A percentile compares a stretch with the other conserved stretches of the same genome.
These are phyloP conservation scores for Pichia rugopelliculosa DNA, from an alignment of 805 yeast species.

Conservation along the genomic window DNA sequence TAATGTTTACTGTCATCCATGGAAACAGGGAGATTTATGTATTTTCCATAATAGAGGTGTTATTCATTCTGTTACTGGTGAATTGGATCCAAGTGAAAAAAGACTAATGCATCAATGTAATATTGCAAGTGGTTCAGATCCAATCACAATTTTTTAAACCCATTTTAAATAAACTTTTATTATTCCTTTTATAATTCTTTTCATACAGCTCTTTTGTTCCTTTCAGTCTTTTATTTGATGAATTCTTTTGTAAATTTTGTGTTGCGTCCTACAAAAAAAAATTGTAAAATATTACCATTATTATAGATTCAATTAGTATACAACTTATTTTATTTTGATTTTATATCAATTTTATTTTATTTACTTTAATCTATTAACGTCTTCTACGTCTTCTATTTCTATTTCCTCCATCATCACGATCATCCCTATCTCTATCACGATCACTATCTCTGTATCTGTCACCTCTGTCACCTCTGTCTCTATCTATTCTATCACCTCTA, in stretches of 20 bases:
- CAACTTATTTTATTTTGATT: slow-evolving; percentile 2
- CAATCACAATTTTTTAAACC: slow-evolving; percentile 25
- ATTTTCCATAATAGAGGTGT: slow-evolving; percentile 85
- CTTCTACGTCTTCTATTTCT: slow-evolving; percentile 12
- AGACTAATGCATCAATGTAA: slow-evolving; percentile 93
- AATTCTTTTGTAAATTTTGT: neutral
- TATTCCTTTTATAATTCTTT: neutral
- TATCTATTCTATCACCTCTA: slow-evolving; percentile 5
- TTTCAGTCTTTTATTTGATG: neutral
- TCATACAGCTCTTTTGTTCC: neutral
- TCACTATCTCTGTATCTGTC: slow-evolving; percentile 8
- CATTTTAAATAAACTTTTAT: neutral
- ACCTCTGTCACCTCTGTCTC: slow-evolving; percentile 3
- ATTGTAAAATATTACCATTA: neutral
- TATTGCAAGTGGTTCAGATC: slow-evolving; percentile 76
- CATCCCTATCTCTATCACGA: slow-evolving; percentile 10
- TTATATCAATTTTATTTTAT: too few relatives aligned
- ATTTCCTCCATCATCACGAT: slow-evolving; percentile 11
- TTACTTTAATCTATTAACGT: too few relatives aligned
- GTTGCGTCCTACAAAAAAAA: neutral
- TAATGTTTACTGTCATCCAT: slow-evolving; percentile 69
- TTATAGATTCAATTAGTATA: neutral
- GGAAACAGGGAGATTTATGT: slow-evolving; percentile 80
- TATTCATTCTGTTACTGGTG: slow-evolving; percentile 90
- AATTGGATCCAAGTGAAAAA: slow-evolving; percentile 67